Base-by-base conservation (phyloP, 345 rosid species). In the Aquilaria sinensis region DNA sequence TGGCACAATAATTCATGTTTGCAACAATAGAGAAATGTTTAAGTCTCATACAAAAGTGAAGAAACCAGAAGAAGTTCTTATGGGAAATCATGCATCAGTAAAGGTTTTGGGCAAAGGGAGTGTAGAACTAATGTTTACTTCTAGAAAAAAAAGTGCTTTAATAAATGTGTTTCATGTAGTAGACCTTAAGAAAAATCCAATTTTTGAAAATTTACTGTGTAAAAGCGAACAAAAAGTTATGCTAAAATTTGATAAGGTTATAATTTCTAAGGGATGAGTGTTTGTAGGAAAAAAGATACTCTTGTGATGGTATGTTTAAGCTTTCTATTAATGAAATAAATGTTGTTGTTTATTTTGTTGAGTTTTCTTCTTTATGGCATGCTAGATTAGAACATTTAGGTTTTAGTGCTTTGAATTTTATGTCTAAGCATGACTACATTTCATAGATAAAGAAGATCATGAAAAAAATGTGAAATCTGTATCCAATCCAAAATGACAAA, bases 401-500 rank as follows among this genome's bases (percentile, higher is more conserved):
- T 41, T 58, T 5, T 57, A 5, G 23, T 3, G 12, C 15, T 4
- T 2, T 67, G 5, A 60, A 60, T 12, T 43, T 5, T 7, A 67
- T 60, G 55, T 53, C 61, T n/a, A 60, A 55, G 10, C 45, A 68
- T 53, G 48, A 14, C 2, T n/a, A 13, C 1, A 46, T 68, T 14
- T 6, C 46, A 10, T 2, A 5, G 53, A n/a, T 47, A 10, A 43
- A 8, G 6, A 47, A 32, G 31, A 68, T 12, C 10, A 53, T 9
- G 10, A 11, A 57, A 33, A 31, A 61, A 43, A 16, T 41, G 49
- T 41, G 49, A 43, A 12, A 43, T 58, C 3, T 68, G 66, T 33
- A n/a, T 47, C 2, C 47, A 61, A 68, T 31, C 61, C 3, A 68
- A 61, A 33, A 61, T 61, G 61, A 61, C 56, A 10, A 68, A 23